Evolutionary conservation across 768 basidiomycete genomes (phyloP), one percentile per base, ranked within the genome.

Genomic region (Pisolithus tinctorius): DNA sequence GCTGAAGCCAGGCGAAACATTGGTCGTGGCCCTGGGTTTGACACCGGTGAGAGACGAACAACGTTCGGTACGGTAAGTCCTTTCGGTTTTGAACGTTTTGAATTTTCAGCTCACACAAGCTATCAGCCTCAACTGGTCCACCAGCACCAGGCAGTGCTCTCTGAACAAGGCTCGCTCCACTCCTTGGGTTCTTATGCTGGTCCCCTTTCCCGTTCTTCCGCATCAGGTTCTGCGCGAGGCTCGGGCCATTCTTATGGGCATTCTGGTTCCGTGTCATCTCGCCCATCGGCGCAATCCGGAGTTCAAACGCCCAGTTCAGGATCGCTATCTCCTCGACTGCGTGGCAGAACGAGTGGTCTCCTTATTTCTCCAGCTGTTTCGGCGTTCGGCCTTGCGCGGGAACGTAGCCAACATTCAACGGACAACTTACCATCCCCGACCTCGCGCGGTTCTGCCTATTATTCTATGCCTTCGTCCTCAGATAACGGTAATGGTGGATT

Each of bases 141-240:
- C 48, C 68, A 69, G 29, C 66, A 63, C n/a, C 68, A 66, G 36
- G 59, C 67, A 23, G 60, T 74, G 40, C 63, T 63, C n/a, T 83
- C 86, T 23, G 82, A 86, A 57, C 75, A 76, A 56, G 82, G 77
- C 25, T 88, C 86, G 0, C 63, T 88, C 10, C 78, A 83, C 57
- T 86, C 85, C 0, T 75, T 79, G 72, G 74, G 71, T 20, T 82
- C 83, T 1, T 77, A 78, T 49, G 63, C 83, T 17, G 73, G 72
- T 56, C 79, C 82, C 0, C 61, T 68, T 14, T 68, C 74, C 1
- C 63, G 60, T 26, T 73, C 74, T 42, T 79, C 81, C 0, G 48
- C 31, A 34, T 70, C 76, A 25, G 78, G 79, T 42, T 84, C 84
- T 7, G 77, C 74, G 8, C 71, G 80, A 6, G 67, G 80, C 3